Evolutionary conservation across 257 asterid genomes (phyloP), one percentile per base, ranked within the genome.

Genomic region (Linaria vulgaris): DNA sequence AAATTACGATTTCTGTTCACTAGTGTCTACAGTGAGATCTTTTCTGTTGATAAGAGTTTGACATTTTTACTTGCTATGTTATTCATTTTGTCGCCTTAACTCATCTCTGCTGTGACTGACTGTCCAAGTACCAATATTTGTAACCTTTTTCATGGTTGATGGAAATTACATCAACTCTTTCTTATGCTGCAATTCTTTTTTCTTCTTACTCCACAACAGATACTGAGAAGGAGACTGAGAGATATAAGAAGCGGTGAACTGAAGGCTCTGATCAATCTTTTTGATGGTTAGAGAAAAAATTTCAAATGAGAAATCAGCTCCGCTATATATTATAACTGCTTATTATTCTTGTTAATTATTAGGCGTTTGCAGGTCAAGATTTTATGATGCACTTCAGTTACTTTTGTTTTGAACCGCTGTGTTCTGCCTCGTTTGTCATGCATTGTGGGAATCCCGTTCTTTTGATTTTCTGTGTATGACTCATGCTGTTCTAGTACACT

Each of bases 221-320:
- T 91, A 78, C 68, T 88, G 66, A 86, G 98, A 53, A 86, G 98
- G 78, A 76, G 86, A 70, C 61, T 91, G 76, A 81, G 96, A 72
- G 95, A 91, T 41, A 80, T 86, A 15, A 75, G 88, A 69, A 88
- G 87, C 38, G 96, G 98, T 5, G 96, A 86, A 71, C 61, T 91
- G 64, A 76, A 59, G 66, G 98, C 86, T 70, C 85, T 91, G 20
- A 82, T 52, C 25, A 56, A n/a, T n/a, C n/a, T 91, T 52, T 91
- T 91, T 59, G 78, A 86, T 49, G 87, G 98, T 20, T 66, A 88
- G 66, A 75, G 69, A 69, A 83, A 75, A 64, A 37, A 82, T 14
- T 91, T 91, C 83, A 85, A 85, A n/a, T 87, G 74, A 83, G 55
- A 30, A 19, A 45, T 21, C 43, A 23, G 60, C 56, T 27, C 34